Conservation (phyloP, 1,284 basidiomycete genomes). For the Volvariella volvacea region DNA sequence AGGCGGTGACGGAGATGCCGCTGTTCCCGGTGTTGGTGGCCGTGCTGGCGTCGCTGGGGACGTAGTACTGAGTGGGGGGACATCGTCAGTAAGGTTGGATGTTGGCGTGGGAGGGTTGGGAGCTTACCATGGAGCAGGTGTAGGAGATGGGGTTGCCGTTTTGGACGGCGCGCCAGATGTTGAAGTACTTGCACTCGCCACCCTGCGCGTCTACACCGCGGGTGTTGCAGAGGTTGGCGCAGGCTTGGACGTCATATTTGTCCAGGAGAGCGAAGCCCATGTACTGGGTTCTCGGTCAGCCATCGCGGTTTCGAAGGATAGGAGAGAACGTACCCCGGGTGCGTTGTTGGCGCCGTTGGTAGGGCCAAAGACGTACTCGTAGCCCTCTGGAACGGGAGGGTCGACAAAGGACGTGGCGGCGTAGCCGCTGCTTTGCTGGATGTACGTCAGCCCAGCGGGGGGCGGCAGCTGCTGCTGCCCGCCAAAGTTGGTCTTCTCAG, state of each 20-base stretch:
- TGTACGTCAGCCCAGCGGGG: constrained; percentile 26
- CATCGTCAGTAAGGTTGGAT: background rate
- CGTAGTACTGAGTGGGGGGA: constrained; percentile 17
- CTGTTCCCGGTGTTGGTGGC: constrained; percentile 24
- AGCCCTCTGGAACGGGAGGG: constrained; percentile 29
- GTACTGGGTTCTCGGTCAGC: constrained; percentile 17
- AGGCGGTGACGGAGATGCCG: constrained; percentile 21
- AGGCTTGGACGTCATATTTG: no score
- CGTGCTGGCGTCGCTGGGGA: constrained; percentile 19
- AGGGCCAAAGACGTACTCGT: constrained; percentile 36
- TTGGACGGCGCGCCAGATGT: constrained; percentile 26
- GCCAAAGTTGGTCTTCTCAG: constrained; percentile 28
- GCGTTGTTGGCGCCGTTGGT: constrained; percentile 36
- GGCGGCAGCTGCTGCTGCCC: constrained; percentile 22
- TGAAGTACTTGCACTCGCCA: constrained; percentile 22
- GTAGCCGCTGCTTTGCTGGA: constrained; percentile 33
- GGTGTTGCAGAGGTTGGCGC: constrained; percentile 20
- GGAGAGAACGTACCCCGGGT: constrained; percentile 29
- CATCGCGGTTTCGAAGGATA: constrained; percentile 5
- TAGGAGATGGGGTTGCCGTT: constrained; percentile 24
- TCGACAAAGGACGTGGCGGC: constrained; percentile 24
- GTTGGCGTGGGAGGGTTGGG: background rate
- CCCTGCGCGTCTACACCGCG: constrained; percentile 17
- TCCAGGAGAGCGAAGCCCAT: constrained; percentile 37
- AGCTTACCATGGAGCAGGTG: constrained; percentile 23